These are phyloP conservation scores for Anisodus tanguticus DNA, from an alignment of 257 asterid species.

Conservation along the genomic window DNA sequence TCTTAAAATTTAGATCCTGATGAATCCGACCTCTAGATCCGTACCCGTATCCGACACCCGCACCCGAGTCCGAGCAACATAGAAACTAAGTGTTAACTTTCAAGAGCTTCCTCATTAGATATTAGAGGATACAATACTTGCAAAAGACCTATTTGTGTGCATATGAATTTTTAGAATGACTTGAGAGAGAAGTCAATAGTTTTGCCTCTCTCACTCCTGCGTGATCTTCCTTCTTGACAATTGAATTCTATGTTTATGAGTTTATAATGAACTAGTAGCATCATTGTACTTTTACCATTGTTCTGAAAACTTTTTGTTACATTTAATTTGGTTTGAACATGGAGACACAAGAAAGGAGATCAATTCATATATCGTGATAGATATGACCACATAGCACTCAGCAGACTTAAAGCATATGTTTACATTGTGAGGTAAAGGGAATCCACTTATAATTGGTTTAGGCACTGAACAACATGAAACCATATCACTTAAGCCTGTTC, in stretches of 20 bases:
- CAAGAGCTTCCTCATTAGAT: not conserved
- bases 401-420: not conserved
- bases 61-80: no score
- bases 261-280: not conserved
- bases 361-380: not conserved
- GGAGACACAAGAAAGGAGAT: not conserved
- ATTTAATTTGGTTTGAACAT: not conserved
- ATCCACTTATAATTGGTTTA: conserved; percentile 6
- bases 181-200: not conserved
- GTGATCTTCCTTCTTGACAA: not conserved
- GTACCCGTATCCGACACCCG: no score
- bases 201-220: not conserved
- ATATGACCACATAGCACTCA: not conserved
- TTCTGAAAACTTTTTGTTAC: not conserved
- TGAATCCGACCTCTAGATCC: no score
- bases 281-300: not conserved
- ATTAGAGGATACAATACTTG: not conserved
- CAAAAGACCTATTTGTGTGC: not conserved
- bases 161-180: not conserved
- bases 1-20: no score
- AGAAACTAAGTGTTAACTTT: not conserved
- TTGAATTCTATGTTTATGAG: not conserved
- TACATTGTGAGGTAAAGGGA: not conserved
- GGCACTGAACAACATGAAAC: not conserved
- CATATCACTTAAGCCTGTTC: not conserved